Base-by-base conservation (phyloP, 352 stramenopile species). In the Elongisporangium prolatum region DNA sequence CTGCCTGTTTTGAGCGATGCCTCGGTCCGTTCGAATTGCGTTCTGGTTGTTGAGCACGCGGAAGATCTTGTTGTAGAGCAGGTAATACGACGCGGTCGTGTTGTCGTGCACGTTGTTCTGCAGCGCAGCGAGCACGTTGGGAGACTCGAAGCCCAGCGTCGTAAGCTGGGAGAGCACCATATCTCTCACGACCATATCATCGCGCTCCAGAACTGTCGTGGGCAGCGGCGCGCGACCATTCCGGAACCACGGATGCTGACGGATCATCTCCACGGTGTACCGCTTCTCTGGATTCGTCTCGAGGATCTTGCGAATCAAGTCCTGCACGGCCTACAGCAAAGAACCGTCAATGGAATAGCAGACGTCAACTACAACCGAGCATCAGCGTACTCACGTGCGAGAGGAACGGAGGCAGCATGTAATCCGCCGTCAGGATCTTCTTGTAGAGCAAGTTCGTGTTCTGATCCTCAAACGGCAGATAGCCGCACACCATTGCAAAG, bases 381-480 rank as follows among this genome's bases (percentile, higher is more conserved):
- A 20, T 18, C n/a, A 52, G 17, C 28, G 22, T 21, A 55, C 64
- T 49, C 67, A 84, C 77, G 3, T 69, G 64, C 6, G 84, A 94
- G 0, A 97, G 60, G 56, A 83, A 93, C 4, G 81, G 81, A 37
- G 90, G 90, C 54, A 84, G 60, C 54, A 80, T 85, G 75, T 97
- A 97, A 49, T 93, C 77, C 21, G 84, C 88, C 49, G 70, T 84
- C 14, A 96, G 67, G 63, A 97, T 97, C 51, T 98, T 97, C 64
- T 96, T 95, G 85, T 98, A 98, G 1, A 98, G 74, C 38, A 89
- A 52, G 20, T 82, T 85, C 1, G 89, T 98, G 71, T 97, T 97
- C 64, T 78, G 82, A 63, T 98, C 86, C 51, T 98, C 92, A 59
- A 98, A 98, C 10, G 93, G 93, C 56, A 98, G 68, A 50, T 83